Percentiles rank a stretch among this genome's conserved stretches.
phyloP scores from a whole-genome alignment of 805 yeast genomes.

The Pichia deserticola region DNA sequence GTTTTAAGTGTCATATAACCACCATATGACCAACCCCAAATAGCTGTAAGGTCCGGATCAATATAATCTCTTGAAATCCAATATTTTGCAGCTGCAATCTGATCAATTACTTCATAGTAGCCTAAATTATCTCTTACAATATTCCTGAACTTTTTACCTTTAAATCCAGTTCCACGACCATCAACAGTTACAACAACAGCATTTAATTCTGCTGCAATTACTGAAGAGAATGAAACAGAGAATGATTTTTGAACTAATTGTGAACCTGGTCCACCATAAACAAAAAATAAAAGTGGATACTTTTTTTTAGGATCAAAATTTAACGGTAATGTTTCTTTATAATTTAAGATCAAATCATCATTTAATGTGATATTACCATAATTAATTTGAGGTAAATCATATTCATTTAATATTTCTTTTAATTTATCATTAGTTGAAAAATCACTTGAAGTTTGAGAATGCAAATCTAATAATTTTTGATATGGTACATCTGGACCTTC shows the following conservation, averaged over 20 bases:
- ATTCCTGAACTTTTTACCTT: constrained; percentile 70
- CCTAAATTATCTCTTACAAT: constrained; percentile 80
- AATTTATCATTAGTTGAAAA: constrained; percentile 44
- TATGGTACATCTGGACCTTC: constrained; percentile 75
- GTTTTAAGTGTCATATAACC: constrained; percentile 90
- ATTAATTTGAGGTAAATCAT: constrained; percentile 48
- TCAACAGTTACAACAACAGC: constrained; percentile 92
- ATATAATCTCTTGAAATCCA: constrained; percentile 63
- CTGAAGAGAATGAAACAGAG: constrained; percentile 58
- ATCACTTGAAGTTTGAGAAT: constrained; percentile 30
- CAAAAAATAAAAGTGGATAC: constrained; percentile 83
- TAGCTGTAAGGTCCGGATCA: constrained; percentile 60
- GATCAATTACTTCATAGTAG: constrained; percentile 75
- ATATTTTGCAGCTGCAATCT: constrained; percentile 70
- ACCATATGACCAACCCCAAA: constrained; percentile 99
- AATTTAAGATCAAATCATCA: constrained; percentile 39
- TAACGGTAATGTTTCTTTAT: constrained; percentile 71
- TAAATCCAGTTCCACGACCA: constrained; percentile 94
- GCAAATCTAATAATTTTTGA: constrained; percentile 61
- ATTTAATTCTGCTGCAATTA: constrained; percentile 67
- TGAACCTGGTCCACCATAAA: constrained; percentile 95
- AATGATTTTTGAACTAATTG: constrained; percentile 67
- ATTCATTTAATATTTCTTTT: constrained; percentile 30
- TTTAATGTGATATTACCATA: constrained; percentile 46
- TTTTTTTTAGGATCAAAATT: constrained; percentile 50